phyloP scores from a whole-genome alignment of 169 alveolate genomes.

The Miamiensis avidus region DNA sequence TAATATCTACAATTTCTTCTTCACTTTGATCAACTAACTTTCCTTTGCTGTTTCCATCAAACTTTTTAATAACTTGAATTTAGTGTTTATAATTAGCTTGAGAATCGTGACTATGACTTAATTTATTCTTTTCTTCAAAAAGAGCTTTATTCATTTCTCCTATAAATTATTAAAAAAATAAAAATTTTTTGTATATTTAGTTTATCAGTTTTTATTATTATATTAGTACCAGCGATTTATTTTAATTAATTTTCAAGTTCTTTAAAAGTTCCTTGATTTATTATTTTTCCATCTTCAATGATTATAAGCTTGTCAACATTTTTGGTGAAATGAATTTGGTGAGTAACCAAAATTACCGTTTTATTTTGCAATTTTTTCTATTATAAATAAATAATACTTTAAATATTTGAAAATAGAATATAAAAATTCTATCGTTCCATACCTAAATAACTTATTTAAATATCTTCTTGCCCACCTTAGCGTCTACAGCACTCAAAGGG shows the following conservation, averaged over 20 bases:
- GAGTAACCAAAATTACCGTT: conserved; percentile 6
- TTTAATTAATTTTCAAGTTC: conserved; percentile 46
- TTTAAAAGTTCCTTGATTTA: conserved; percentile 7
- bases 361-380: conserved; percentile 7
- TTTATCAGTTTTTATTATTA: no score
- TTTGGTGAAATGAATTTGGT: background rate
- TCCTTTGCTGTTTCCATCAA: background rate
- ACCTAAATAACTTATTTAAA: conserved; percentile 43
- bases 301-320: conserved; percentile 12
- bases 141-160: no score
- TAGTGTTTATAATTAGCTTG: no score
- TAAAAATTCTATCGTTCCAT: no score
- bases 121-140: no score
- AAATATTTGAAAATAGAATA: no score
- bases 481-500: conserved; percentile 82
- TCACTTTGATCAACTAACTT: background rate
- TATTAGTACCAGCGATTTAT: conserved; percentile 11
- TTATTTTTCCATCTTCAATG: background rate
- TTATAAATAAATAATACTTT: no score
- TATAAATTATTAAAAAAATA: no score
- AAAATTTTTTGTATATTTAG: no score
- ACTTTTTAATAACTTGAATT: no score
- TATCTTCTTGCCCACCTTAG: conserved; percentile 66
- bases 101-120: no score
- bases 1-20: background rate